Evolutionary conservation across 2,329 filamentous ascomycete genomes (phyloP), one percentile per base, ranked within the genome.

Genomic region (Penicillium paneum): DNA sequence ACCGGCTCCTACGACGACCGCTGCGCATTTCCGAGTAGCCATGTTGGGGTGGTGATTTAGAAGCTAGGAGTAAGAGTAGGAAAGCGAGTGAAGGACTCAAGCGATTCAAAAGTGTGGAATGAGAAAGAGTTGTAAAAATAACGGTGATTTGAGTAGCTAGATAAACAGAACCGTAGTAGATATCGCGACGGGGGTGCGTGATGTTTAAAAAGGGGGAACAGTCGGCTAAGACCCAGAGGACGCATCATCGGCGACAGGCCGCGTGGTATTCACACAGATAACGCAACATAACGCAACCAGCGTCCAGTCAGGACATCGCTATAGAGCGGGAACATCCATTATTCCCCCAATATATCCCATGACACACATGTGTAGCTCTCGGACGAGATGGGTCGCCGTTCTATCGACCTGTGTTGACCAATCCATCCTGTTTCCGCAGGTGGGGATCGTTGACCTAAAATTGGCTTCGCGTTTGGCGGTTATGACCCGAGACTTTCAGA

Each of bases 1-100:
- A 15, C 83, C 83, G 51, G 78, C 81, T 47, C 83, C 83, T 19
- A 84, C 79, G 2, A 86, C 82, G 1, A 85, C 78, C 3, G 82
- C 82, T 46, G 76, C 77, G 62, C 77, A 83, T 63, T 63, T 71
- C 40, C 67, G 65, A 15, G 67, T 57, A 41, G 64, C 59, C 71
- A 67, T 63, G 46, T 64, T 51, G 31, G 38, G n/a, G 44, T 38
- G 31, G 24, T 38, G 32, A 34, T 44, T 34, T 35, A 31, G 21
- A 11, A 46, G 45, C 55, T 40, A 28, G 15, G 29, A 40, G 41
- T n/a, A n/a, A 43, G 19, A 35, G 31, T 31, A 40, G 6, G 12
- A 49, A 38, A 41, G 26, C 10, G 39, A 44, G 21, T 34, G 35
- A 39, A 36, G 31, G 35, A 36, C 31, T 32, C 5, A 32, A 29